Conservation (phyloP, 257 asterid genomes). For the Solanum tacnaense region DNA sequence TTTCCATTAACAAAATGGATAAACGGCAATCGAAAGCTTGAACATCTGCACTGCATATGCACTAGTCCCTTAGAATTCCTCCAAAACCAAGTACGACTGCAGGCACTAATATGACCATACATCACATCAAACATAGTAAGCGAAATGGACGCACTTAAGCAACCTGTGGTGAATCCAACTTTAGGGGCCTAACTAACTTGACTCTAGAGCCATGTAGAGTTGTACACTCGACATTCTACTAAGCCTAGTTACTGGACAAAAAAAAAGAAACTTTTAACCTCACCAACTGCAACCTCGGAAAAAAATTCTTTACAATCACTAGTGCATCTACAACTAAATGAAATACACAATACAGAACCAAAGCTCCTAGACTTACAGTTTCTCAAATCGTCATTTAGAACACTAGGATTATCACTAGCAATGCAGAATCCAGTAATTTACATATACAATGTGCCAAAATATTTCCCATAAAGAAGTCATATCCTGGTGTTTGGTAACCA, state of each 20-base stretch:
- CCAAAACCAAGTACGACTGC: not conserved
- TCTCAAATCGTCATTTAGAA: not conserved
- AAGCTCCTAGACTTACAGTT: not conserved
- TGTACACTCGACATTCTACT: not conserved
- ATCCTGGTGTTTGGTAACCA: not conserved
- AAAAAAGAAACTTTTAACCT: not conserved
- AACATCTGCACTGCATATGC: not conserved
- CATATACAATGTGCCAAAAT: not conserved
- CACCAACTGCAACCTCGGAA: not conserved
- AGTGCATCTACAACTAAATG: not conserved
- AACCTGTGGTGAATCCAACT: not conserved
- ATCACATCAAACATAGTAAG: not conserved
- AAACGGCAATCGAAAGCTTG: not conserved
- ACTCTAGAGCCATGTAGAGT: not conserved
- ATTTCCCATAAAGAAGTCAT: not conserved
- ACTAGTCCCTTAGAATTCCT: not conserved
- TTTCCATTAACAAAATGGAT: not conserved
- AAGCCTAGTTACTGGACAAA: not conserved
- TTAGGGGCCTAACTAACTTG: not conserved
- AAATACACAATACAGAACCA: not conserved
- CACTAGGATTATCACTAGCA: not conserved
- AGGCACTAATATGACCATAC: not conserved
- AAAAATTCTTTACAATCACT: not conserved
- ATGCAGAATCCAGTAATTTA: not conserved
- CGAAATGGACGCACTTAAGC: not conserved